Percentiles rank a stretch among this genome's conserved stretches.
phyloP scores from a whole-genome alignment of 2,329 filamentous ascomycete genomes.

The Calonectria henricotiae region DNA sequence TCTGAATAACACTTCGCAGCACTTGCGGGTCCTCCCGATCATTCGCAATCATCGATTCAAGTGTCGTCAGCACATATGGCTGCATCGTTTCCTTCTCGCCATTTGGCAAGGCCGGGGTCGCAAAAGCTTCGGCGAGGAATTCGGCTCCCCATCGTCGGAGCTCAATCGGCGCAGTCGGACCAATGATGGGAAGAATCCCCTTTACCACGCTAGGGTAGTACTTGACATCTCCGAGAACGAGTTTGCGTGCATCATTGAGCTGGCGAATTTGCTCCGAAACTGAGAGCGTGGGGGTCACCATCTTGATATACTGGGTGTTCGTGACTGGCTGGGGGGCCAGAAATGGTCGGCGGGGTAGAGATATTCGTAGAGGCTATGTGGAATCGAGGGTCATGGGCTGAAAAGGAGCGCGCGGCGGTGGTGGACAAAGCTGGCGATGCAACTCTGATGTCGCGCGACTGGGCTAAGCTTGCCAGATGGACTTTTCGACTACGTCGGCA shows the following conservation, averaged over 20 bases:
- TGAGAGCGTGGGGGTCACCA: slow-evolving; percentile 72
- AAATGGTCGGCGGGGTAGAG: slow-evolving; percentile 11
- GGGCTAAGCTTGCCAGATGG: slow-evolving; percentile 52
- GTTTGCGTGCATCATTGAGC: slow-evolving; percentile 90
- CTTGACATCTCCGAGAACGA: slow-evolving; percentile 88
- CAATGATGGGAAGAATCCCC: slow-evolving; percentile 93
- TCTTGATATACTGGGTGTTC: slow-evolving; percentile 44
- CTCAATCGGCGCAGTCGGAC: slow-evolving; percentile 81
- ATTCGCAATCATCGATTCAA: slow-evolving; percentile 80
- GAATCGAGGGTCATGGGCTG: slow-evolving; percentile 36
- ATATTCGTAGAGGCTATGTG: slow-evolving; percentile 26
- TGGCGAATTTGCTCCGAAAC: slow-evolving; percentile 87
- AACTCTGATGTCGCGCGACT: slow-evolving; percentile 54
- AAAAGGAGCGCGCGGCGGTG: slow-evolving; percentile 28
- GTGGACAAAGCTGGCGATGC: slow-evolving; percentile 44
- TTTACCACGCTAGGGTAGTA: slow-evolving; percentile 95
- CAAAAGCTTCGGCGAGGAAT: slow-evolving; percentile 96
- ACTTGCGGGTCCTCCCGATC: slow-evolving; percentile 85
- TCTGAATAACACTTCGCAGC: slow-evolving; percentile 88
- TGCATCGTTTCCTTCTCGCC: slow-evolving; percentile 87
- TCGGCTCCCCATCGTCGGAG: slow-evolving; percentile 96
- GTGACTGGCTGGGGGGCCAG: slow-evolving; percentile 30
- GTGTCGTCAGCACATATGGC: slow-evolving; percentile 82
- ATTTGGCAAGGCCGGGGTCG: slow-evolving; percentile 85
- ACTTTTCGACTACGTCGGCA: slow-evolving; percentile 48